Evolutionary conservation across 2,329 filamentous ascomycete genomes (phyloP).

Genomic region (Colletotrichum zoysiae): DNA sequence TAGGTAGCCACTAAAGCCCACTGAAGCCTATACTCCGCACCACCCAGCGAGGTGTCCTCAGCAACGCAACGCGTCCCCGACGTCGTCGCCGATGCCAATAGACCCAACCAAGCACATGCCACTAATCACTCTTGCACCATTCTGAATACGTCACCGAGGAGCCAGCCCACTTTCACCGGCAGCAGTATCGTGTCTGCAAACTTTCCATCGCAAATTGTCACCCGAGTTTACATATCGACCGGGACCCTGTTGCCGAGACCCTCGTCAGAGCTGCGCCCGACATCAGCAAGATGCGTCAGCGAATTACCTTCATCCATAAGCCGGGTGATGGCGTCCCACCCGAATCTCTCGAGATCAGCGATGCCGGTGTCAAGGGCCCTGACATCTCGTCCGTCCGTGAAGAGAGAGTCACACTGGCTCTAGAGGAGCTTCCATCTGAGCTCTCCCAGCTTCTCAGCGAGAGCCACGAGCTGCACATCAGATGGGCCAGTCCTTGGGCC

Average conservation of each 20-base stretch:
- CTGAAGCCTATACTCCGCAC: slow-evolving; percentile 20
- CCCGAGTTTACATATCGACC: not conserved
- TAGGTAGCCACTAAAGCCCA: slow-evolving; percentile 9
- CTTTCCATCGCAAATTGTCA: not conserved
- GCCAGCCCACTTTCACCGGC: slow-evolving; percentile 12
- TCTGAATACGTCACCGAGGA: slow-evolving; percentile 21
- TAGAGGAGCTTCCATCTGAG: slow-evolving; percentile 80
- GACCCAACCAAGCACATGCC: slow-evolving; percentile 14
- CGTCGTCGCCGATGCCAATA: slow-evolving; percentile 7
- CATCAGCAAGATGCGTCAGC: slow-evolving; percentile 73
- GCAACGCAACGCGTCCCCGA: slow-evolving; percentile 25
- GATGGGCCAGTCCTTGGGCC: slow-evolving; percentile 75
- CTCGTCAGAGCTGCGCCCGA: not conserved
- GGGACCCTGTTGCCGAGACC: not conserved
- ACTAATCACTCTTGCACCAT: slow-evolving; percentile 6
- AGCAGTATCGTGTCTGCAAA: not conserved
- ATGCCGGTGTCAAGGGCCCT: slow-evolving; percentile 67
- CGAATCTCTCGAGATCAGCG: slow-evolving; percentile 68
- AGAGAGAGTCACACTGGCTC: slow-evolving; percentile 79
- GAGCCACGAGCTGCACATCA: slow-evolving; percentile 80
- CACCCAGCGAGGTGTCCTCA: slow-evolving; percentile 33
- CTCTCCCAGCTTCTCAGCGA: slow-evolving; percentile 72
- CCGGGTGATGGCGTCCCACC: slow-evolving; percentile 75
- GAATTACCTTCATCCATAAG: slow-evolving; percentile 82
- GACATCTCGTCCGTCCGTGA: slow-evolving; percentile 78